A percentile compares a stretch with the other conserved stretches of the same genome.
phyloP scores from a whole-genome alignment of 176 grass and related monocot genomes.

The Otatea glauca region DNA sequence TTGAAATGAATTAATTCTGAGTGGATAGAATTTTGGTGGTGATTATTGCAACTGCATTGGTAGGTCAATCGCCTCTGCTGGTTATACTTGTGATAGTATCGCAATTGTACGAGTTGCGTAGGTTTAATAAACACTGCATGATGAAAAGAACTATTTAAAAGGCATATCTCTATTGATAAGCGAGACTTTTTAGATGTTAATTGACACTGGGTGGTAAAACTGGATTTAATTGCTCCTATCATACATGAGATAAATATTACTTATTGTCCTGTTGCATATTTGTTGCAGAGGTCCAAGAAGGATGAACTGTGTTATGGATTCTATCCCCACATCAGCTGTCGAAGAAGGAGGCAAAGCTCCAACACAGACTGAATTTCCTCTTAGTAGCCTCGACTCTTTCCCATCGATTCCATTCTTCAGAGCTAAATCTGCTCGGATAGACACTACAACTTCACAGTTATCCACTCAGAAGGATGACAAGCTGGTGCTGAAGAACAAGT shows the following conservation, averaged over 20 bases:
- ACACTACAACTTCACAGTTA: slow-evolving; percentile 42
- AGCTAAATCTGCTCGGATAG: slow-evolving; percentile 77
- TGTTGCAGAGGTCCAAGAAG: slow-evolving; percentile 89
- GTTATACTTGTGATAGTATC: slow-evolving; percentile 4
- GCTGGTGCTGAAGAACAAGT: slow-evolving; percentile 86
- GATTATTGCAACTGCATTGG: slow-evolving; percentile 15
- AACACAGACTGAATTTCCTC: slow-evolving; percentile 77
- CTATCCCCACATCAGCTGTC: slow-evolving; percentile 80
- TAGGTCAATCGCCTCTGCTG: not conserved
- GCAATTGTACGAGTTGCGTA: not conserved
- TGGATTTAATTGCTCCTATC: not conserved
- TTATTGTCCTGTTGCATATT: slow-evolving; percentile 28
- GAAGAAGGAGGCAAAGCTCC: slow-evolving; percentile 78
- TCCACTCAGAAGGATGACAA: slow-evolving; percentile 55
- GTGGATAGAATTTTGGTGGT: not conserved
- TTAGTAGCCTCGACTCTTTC: slow-evolving; percentile 65
- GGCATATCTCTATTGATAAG: not conserved
- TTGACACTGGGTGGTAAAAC: not conserved
- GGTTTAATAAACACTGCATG: not conserved
- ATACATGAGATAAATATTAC: not conserved
- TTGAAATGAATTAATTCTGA: slow-evolving; percentile 5
- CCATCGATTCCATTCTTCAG: slow-evolving; percentile 78
- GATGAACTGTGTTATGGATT: slow-evolving; percentile 98
- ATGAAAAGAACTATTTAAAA: not conserved
- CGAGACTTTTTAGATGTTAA: slow-evolving; percentile 16